These are phyloP conservation scores for Aplosporella prunicola DNA, from an alignment of 2,329 filamentous ascomycete genomes.

Conservation along the genomic window DNA sequence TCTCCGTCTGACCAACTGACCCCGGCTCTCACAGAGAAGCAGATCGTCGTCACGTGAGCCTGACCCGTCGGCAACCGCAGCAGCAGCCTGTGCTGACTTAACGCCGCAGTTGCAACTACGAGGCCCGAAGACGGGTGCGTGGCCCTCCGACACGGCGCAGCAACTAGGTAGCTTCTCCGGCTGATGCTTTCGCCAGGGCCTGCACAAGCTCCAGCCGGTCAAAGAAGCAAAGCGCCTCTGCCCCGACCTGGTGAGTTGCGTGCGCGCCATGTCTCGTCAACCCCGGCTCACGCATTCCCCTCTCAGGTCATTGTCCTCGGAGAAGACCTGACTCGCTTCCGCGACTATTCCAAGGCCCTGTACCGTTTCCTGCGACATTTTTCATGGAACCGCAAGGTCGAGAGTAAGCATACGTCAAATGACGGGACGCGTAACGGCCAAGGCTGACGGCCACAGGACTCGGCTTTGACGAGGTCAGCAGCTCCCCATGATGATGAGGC, in stretches of 20 bases:
- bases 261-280: too few relatives aligned
- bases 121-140: conserved; percentile 56
- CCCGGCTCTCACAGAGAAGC: conserved; percentile 54
- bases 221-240: conserved; percentile 70
- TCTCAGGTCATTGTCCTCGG: conserved; percentile 62
- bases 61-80: conserved; percentile 1
- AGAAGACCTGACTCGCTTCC: conserved; percentile 64
- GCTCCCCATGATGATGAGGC: too few relatives aligned
- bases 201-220: conserved; percentile 78
- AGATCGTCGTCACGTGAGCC: conserved; percentile 52
- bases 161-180: conserved; percentile 1
- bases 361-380: conserved; percentile 63
- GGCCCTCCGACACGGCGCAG: neutral
- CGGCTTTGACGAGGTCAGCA: conserved; percentile 77
- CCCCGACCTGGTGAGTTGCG: conserved; percentile 51
- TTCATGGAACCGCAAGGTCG: conserved; percentile 69
- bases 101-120: conserved; percentile 58
- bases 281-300: neutral
- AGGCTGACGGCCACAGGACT: conserved; percentile 37
- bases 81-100: conserved; percentile 5
- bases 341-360: conserved; percentile 73
- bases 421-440: neutral
- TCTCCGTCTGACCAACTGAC: neutral
- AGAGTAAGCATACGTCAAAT: conserved; percentile 34
- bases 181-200: conserved; percentile 31